Evolutionary conservation across 179 eudicot species (phyloP), one percentile per base, ranked within the genome.

Genomic region (Vitellaria paradoxa): DNA sequence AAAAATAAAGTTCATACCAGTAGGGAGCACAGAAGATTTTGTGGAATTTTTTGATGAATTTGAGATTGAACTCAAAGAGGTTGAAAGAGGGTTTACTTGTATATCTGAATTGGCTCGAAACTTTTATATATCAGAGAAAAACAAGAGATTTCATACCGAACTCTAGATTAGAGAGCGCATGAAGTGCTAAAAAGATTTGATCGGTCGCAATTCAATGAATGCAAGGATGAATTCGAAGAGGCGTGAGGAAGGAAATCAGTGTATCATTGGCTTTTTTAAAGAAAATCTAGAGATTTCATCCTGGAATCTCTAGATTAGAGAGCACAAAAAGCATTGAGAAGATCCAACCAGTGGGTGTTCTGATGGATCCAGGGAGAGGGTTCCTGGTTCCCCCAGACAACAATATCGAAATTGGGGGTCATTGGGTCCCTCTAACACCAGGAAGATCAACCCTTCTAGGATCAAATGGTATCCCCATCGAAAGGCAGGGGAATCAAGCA

Each of bases 401-500:
- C 49, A 82, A 75, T 18, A 53, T 66, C 23, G 83, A 70, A 47
- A 76, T 72, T 76, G 55, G 78, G 70, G 82, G 77, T 82, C 24
- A 75, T 42, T 80, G 85, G 85, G 56, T 75, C 53, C 83, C 84
- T 15, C 13, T 53, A 23, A 78, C 85, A 26, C 86, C 88, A 23
- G 70, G 72, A 12, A 83, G 76, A 65, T 81, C 77, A 7, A 59
- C 76, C 46, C 5, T 60, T 24, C 53, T 26, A 9, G 70, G 72
- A 67, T 62, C 86, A 14, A 70, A 62, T 63, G 76, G 72, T 45
- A 49, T 59, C 53, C 82, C 72, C 0, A 59, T 77, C 50, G 83
- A 81, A 14, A 49, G 77, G 76, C 74, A 78, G 53, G 77, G 63
- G 73, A 70, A 73, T 72, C 83, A 65, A 70, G 24, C 61, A 9